phyloP scores from a whole-genome alignment of 345 rosid genomes.

The Populus nigra region DNA sequence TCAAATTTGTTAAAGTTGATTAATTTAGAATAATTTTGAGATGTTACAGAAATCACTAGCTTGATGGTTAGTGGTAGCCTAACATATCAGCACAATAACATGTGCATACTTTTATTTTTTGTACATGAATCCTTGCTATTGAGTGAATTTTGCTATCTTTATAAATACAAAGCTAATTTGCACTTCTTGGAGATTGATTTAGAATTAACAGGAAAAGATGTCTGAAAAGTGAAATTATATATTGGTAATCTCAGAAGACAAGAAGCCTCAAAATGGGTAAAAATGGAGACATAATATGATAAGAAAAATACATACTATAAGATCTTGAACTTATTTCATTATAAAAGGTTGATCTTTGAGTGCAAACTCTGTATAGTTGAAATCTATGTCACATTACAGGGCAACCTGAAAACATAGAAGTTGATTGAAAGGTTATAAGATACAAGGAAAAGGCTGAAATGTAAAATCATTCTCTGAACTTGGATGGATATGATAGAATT shows the following conservation, averaged over 20 bases:
- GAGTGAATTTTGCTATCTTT: background rate
- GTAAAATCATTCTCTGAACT: background rate
- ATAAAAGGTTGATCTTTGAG: conserved; percentile 14
- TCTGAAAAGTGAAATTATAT: conserved; percentile 2
- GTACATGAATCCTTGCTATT: background rate
- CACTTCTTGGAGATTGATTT: conserved; percentile 30
- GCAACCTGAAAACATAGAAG: conserved; percentile 16
- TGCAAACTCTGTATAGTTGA: conserved; percentile 18
- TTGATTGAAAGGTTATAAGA: background rate
- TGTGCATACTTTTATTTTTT: background rate
- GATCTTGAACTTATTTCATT: conserved; percentile 13
- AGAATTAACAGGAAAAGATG: conserved; percentile 10
- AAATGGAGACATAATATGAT: background rate
- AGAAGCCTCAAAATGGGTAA: background rate
- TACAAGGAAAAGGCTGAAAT: background rate
- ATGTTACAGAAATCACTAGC: background rate
- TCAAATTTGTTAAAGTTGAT: background rate
- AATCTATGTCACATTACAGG: conserved; percentile 28
- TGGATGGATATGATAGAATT: no score
- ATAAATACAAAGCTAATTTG: conserved; percentile 24
- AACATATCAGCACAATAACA: background rate
- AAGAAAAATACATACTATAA: conserved; percentile 21
- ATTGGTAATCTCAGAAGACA: background rate
- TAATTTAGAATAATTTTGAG: background rate
- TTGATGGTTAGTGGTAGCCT: background rate